Base-by-base conservation (phyloP, 1,284 basidiomycete genomes). In the Microbotryum silenes-acaulis region DNA sequence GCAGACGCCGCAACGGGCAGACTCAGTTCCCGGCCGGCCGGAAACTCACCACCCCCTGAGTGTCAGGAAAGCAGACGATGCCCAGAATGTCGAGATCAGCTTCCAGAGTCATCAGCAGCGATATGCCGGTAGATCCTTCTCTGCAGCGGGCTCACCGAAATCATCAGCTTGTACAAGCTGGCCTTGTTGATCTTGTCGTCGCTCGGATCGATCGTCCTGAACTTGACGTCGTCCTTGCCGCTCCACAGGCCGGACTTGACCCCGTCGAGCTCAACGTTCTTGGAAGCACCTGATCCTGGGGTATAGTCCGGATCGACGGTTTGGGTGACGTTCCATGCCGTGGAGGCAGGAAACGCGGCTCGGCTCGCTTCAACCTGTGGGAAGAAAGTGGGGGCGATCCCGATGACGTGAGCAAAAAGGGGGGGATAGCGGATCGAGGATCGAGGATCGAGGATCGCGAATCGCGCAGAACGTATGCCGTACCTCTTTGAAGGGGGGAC, bases 81-180 rank as follows among this genome's bases (percentile, higher is more conserved):
- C 10, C 27, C 4, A 6, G 10, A 21, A 14, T 48, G 23, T 10
- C 23, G n/a, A 31, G 31, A 25, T 45, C 16, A 23, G n/a, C n/a
- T 21, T 31, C 54, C 37, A 42, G 37, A 42, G 16, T 18, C 37
- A 37, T 23, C 23, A 23, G 23, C 23, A 23, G 23, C 23, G 23
- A 23, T 23, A 23, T 23, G 23, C 23, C 8, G 21, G 52, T 37
- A 12, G n/a, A 23, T 23, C 47, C 12, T 10, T 20, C 56, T 23
- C 37, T 14, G 16, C 20, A n/a, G n/a, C 49, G 7, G 31, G 27
- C 61, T 33, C 45, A 66, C 64, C 20, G 57, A 60, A 31, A 84
- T 86, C 76, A 88, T 76, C 64, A 89, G 72, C 57, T 78, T 76
- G 72, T 84, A 82, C 52, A 57, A 42, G 33, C 72, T 79, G 46